These are phyloP conservation scores for Paramecium bursaria DNA, from an alignment of 73 alveolate species.

Conservation along the genomic window DNA sequence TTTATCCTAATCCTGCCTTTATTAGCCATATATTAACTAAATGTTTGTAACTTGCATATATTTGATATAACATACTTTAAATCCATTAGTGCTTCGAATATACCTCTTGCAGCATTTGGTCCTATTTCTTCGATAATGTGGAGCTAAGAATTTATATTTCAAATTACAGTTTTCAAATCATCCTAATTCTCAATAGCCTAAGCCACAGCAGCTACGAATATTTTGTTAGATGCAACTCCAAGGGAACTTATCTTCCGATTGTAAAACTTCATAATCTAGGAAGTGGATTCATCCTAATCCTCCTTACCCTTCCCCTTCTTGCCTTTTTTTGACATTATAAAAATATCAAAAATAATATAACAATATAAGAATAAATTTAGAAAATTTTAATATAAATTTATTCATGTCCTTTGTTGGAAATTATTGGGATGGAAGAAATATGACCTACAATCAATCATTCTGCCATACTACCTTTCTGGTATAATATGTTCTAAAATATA, in stretches of 20 bases:
- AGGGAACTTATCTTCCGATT: constrained; percentile 20
- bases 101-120: constrained; percentile 63
- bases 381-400: no score
- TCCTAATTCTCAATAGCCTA: constrained; percentile 48
- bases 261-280: constrained; percentile 42
- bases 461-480: no score
- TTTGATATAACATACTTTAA: constrained; percentile 34
- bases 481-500: no score
- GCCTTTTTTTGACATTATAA: constrained; percentile 62
- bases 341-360: no score
- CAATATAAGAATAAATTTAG: no score
- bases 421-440: no score
- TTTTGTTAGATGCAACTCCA: constrained; percentile 52
- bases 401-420: no score
- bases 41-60: constrained; percentile 51
- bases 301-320: constrained; percentile 51
- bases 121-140: constrained; percentile 64
- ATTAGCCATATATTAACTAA: constrained; percentile 58
- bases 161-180: constrained; percentile 29
- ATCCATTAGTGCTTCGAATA: constrained; percentile 66
- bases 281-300: constrained; percentile 50
- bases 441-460: no score
- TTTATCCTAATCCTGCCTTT: constrained; percentile 54
- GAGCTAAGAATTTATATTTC: constrained; percentile 5
- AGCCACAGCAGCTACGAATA: constrained; percentile 53